These are phyloP conservation scores for Rhodocollybia butyracea DNA, from an alignment of 768 basidiomycete species.

Conservation along the genomic window DNA sequence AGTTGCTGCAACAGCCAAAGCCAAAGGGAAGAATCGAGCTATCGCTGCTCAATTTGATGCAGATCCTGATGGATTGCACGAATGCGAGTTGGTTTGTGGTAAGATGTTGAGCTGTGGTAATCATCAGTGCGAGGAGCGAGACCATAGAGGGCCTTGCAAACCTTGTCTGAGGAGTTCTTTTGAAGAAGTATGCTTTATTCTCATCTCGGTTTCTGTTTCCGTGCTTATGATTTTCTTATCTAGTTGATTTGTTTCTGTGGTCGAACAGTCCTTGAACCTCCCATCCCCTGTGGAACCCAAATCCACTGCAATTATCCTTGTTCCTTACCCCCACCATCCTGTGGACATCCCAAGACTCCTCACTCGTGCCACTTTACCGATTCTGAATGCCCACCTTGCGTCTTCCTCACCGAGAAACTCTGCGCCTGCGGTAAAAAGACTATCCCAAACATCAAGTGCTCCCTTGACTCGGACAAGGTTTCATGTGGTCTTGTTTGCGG, in stretches of 20 bases:
- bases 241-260: conserved; percentile 82
- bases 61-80: conserved; percentile 70
- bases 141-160: conserved; percentile 81
- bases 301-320: conserved; percentile 84
- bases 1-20: conserved; percentile 47
- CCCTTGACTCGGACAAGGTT: conserved; percentile 71
- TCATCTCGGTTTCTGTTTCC: neutral
- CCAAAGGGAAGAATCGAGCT: conserved; percentile 58
- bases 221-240: neutral
- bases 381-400: conserved; percentile 79
- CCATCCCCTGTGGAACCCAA: conserved; percentile 81
- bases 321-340: conserved; percentile 58
- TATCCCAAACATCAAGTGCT: conserved; percentile 80
- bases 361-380: conserved; percentile 84
- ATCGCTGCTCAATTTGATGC: conserved; percentile 35
- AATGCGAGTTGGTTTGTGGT: conserved; percentile 80
- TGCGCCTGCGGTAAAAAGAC: conserved; percentile 91
- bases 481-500: conserved; percentile 83
- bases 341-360: conserved; percentile 76
- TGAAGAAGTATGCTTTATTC: conserved; percentile 65
- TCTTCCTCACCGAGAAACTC: conserved; percentile 68
- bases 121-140: conserved; percentile 73
- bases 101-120: conserved; percentile 72
- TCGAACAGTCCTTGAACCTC: conserved; percentile 83
- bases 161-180: conserved; percentile 87